Conservation (phyloP, 106 monocot species). For the Dioscorea zingiberensis region DNA sequence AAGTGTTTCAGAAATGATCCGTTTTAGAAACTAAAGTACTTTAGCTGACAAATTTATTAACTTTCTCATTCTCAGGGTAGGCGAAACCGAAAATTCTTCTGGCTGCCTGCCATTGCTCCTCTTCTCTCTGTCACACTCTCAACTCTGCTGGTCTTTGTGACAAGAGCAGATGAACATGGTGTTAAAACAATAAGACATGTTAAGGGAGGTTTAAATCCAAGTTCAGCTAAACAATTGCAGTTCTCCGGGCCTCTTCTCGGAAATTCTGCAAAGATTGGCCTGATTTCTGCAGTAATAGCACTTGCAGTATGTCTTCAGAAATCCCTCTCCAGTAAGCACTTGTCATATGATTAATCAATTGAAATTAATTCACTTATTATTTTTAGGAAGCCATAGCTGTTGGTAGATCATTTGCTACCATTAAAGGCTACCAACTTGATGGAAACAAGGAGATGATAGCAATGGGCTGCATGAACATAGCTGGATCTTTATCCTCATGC, state of each 20-base stretch:
- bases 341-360: neutral
- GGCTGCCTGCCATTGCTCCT: constrained; percentile 67
- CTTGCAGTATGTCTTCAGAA: constrained; percentile 42
- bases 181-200: constrained; percentile 69
- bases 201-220: constrained; percentile 66
- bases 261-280: constrained; percentile 64
- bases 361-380: neutral
- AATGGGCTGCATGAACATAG: constrained; percentile 81
- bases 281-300: constrained; percentile 67
- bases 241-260: constrained; percentile 34
- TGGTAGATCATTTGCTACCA: constrained; percentile 70
- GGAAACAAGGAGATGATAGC: constrained; percentile 92
- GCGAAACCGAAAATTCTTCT: constrained; percentile 66
- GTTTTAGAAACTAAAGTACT: neutral
- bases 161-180: constrained; percentile 66
- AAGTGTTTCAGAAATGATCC: constrained; percentile 18
- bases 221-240: constrained; percentile 55
- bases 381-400: constrained; percentile 89
- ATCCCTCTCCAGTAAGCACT: neutral
- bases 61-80: constrained; percentile 37
- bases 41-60: neutral
- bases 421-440: constrained; percentile 74
- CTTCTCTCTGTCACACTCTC: constrained; percentile 72
- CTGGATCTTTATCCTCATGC: constrained; percentile 83
- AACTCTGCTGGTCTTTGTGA: constrained; percentile 54